A percentile compares a stretch with the other conserved stretches of the same genome.
phyloP scores from a whole-genome alignment of 2,329 filamentous ascomycete species.

The Didymella exigua region DNA sequence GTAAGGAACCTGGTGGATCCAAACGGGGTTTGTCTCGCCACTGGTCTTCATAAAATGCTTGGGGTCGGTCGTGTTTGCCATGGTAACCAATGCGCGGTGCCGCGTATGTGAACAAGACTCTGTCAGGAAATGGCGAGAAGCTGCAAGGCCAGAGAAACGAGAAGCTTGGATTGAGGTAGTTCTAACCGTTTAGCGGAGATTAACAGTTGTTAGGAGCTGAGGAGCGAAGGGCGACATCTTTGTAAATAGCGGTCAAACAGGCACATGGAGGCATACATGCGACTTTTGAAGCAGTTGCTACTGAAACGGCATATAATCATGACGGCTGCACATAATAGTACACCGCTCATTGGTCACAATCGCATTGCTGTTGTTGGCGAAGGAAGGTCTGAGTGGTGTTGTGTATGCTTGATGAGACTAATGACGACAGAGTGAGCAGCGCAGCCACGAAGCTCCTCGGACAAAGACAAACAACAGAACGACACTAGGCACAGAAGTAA shows the following conservation, averaged over 20 bases:
- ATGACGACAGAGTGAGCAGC: constrained; percentile 11
- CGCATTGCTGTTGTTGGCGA: background rate
- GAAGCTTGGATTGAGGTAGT: constrained; percentile 4
- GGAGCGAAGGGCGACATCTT: constrained; percentile 25
- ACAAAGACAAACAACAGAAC: background rate
- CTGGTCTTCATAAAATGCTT: constrained; percentile 54
- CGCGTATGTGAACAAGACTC: constrained; percentile 4
- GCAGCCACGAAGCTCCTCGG: background rate
- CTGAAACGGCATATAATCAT: constrained; percentile 18
- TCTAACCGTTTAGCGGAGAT: constrained; percentile 12
- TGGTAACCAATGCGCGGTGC: constrained; percentile 13
- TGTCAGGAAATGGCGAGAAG: background rate
- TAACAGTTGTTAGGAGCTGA: constrained; percentile 12
- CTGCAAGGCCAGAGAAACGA: background rate
- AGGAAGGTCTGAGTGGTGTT: constrained; percentile 4
- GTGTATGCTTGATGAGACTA: constrained; percentile 3
- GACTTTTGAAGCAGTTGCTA: constrained; percentile 11
- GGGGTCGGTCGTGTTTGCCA: constrained; percentile 25
- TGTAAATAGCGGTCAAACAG: constrained; percentile 3
- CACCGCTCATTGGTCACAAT: constrained; percentile 14
- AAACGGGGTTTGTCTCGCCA: constrained; percentile 59
- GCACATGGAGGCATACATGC: constrained; percentile 15
- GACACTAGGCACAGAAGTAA: background rate
- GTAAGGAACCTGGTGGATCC: constrained; percentile 58
- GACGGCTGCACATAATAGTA: constrained; percentile 19